These are phyloP conservation scores for Sphaerulina musiva DNA, from an alignment of 2,329 filamentous ascomycete species.

Conservation along the genomic window DNA sequence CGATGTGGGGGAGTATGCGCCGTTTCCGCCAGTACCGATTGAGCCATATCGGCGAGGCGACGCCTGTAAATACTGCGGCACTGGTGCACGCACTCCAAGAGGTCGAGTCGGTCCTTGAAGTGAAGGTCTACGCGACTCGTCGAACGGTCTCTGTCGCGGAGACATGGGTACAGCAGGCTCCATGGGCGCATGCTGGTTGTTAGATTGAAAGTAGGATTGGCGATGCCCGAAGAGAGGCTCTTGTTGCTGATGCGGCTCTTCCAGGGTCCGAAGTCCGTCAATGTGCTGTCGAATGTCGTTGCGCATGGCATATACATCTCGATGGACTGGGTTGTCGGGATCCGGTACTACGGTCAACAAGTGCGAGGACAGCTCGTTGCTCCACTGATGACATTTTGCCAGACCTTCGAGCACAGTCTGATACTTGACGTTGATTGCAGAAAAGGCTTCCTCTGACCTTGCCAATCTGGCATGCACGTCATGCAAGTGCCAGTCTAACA, in stretches of 20 bases:
- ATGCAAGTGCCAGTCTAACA: slow-evolving; percentile 74
- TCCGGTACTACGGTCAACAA: slow-evolving; percentile 68
- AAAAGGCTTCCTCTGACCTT: slow-evolving; percentile 75
- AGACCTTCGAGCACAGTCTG: slow-evolving; percentile 77
- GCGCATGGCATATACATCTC: slow-evolving; percentile 61
- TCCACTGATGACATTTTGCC: slow-evolving; percentile 69
- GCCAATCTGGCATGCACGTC: slow-evolving; percentile 70
- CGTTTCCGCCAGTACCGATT: slow-evolving; percentile 57
- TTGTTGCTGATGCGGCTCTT: slow-evolving; percentile 41
- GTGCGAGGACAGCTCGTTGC: slow-evolving; percentile 72
- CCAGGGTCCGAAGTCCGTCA: slow-evolving; percentile 51
- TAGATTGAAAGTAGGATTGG: slow-evolving; percentile 38
- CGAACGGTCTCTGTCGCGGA: slow-evolving; percentile 77
- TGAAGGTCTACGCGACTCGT: slow-evolving; percentile 69
- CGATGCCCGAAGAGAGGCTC: slow-evolving; percentile 46
- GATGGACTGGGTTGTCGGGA: slow-evolving; percentile 68
- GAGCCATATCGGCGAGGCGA: slow-evolving; percentile 81
- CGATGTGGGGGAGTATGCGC: slow-evolving; percentile 62
- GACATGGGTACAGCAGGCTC: slow-evolving; percentile 58
- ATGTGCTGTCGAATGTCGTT: slow-evolving; percentile 57
- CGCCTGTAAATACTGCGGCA: slow-evolving; percentile 73
- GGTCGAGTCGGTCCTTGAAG: slow-evolving; percentile 52
- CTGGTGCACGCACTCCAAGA: slow-evolving; percentile 67
- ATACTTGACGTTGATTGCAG: slow-evolving; percentile 72
- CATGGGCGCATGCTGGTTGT: slow-evolving; percentile 18